Evolutionary conservation across 164 flowering plant genomes (phyloP), one percentile per base, ranked within the genome.

Genomic region (Kalanchoe fedtschenkoi): DNA sequence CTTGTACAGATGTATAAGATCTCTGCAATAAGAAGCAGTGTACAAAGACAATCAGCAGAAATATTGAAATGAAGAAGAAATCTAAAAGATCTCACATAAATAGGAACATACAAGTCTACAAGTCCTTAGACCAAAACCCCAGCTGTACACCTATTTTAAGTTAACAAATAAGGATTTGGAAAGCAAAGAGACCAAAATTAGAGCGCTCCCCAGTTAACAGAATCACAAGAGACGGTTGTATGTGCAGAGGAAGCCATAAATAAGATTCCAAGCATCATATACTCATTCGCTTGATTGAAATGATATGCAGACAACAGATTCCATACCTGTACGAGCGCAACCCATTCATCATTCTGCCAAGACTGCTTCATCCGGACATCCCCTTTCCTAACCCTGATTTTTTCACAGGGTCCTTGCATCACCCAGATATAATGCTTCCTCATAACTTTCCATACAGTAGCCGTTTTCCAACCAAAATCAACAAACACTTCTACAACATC

Each of bases 281-380:
- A n/a, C n/a, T 19, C 3, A 21, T 22, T 47, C 54, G 8, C 54
- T 4, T 47, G 8, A 22, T 29, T 21, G 14, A 44, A 47, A n/a
- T 51, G 32, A 30, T 10, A 24, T 11, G 21, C 16, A 47, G 8
- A 47, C 8, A 11, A 22, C 54, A 22, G 24, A 19, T 10, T 47
- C 29, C 5, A 51, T 51, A 51, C 56, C 56, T 51, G 21, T 13
- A 10, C 26, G 56, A 24, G 17, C 2, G 16, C 56, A 51, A 26
- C 56, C 56, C 56, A 51, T n/a, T 51, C 56, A 51, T 51, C 56
- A 11, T 51, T 28, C 17, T 24, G 30, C 56, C 56, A 51, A 51
- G 56, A 0, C 56, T 51, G 56, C 56, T 51, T 51, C 10, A 26
- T 26, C 33, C 56, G 33, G 0, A 51, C 32, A 51, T 51, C 56